Conservation (phyloP, 1,284 basidiomycete species). For the Salmacisia buchloeana region DNA sequence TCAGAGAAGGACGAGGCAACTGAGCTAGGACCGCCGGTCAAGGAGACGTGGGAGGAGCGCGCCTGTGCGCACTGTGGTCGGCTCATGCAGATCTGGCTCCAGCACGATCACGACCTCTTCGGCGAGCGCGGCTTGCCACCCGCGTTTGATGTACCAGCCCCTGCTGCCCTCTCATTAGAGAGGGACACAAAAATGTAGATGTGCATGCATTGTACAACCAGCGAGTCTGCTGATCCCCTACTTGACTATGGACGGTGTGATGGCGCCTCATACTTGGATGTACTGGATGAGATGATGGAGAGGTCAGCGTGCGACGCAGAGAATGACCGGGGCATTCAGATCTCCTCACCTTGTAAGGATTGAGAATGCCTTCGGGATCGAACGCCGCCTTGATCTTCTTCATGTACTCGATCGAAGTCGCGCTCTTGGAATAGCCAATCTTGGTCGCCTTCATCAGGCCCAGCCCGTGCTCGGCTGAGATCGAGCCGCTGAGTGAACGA, state of each 20-base stretch:
- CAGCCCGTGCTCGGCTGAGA: constrained; percentile 94
- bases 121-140: background rate
- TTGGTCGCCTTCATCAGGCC: constrained; percentile 91
- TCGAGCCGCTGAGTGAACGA: constrained; percentile 63
- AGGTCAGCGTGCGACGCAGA: background rate
- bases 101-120: constrained; percentile 34
- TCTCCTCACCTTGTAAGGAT: constrained; percentile 68
- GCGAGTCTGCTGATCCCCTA: background rate
- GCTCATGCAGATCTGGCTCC: constrained; percentile 31
- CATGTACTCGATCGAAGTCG: constrained; percentile 79
- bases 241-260: background rate
- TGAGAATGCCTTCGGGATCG: constrained; percentile 86
- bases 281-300: background rate
- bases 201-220: too few relatives aligned
- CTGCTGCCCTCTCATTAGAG: too few relatives aligned
- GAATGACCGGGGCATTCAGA: constrained; percentile 39
- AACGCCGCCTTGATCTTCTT: constrained; percentile 82
- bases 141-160: too few relatives aligned
- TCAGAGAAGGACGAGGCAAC: background rate
- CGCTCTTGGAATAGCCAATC: constrained; percentile 79
- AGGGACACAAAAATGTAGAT: too few relatives aligned
- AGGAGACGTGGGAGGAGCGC: background rate
- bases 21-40: background rate
- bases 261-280: constrained; percentile 10
- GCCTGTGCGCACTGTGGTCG: constrained; percentile 20